These are phyloP conservation scores for Macrophomina pseudophaseolina DNA, from an alignment of 2,329 filamentous ascomycete genomes.

Conservation along the genomic window DNA sequence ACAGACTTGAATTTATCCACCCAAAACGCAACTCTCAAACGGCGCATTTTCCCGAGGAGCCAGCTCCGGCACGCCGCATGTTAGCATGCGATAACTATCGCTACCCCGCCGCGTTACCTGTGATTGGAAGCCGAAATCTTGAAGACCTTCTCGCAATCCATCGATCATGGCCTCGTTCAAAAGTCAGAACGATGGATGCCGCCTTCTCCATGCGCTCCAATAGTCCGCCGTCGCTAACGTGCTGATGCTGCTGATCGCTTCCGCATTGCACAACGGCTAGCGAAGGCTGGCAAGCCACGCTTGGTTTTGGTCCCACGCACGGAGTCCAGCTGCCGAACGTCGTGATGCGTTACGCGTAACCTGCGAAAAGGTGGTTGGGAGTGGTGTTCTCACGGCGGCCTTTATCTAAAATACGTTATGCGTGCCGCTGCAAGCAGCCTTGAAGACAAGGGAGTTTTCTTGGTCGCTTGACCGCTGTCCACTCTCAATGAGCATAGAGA, in stretches of 20 bases:
- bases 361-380: constrained; percentile 8
- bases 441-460: not conserved
- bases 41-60: not conserved
- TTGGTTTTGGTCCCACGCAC: constrained; percentile 3
- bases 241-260: constrained; percentile 2
- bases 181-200: not conserved
- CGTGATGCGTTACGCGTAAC: constrained; percentile 5
- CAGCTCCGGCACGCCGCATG: not conserved
- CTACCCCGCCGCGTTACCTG: not conserved
- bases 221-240: constrained; percentile 8
- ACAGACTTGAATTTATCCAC: not conserved
- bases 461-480: not conserved
- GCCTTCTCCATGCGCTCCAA: constrained; percentile 13
- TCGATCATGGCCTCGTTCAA: not conserved
- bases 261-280: not conserved
- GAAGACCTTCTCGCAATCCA: not conserved
- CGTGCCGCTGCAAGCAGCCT: constrained; percentile 6
- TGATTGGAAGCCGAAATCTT: not conserved
- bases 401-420: not conserved
- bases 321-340: constrained; percentile 2
- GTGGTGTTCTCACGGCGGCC: constrained; percentile 7
- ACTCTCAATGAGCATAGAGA: not conserved
- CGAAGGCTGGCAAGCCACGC: constrained; percentile 15
- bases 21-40: not conserved
- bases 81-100: not conserved